Conservation (phyloP, 768 basidiomycete species). For the Boletellus ananiceps region DNA sequence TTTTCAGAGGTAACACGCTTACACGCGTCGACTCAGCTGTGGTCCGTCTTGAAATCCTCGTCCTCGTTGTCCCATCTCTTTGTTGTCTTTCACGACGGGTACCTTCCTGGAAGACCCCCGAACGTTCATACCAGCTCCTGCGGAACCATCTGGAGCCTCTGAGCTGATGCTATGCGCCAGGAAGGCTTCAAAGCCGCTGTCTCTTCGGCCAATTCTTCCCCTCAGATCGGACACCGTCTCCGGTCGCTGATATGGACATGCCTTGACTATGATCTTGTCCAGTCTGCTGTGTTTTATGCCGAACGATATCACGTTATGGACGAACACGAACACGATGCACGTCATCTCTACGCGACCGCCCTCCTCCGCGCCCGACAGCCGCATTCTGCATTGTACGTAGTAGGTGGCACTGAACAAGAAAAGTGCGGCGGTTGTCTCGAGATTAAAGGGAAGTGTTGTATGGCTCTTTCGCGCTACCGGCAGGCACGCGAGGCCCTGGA, state of each 20-base stretch:
- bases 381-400: constrained; percentile 69
- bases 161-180: constrained; percentile 50
- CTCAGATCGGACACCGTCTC: constrained; percentile 64
- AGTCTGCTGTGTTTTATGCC: constrained; percentile 84
- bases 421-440: constrained; percentile 74
- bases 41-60: constrained; percentile 20
- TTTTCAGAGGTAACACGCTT: constrained; percentile 13
- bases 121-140: constrained; percentile 18
- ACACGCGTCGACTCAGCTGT: constrained; percentile 19
- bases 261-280: constrained; percentile 74
- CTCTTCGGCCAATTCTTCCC: constrained; percentile 41
- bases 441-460: constrained; percentile 74
- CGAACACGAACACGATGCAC: constrained; percentile 68
- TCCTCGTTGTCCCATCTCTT: constrained; percentile 7
- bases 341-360: constrained; percentile 79
- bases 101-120: constrained; percentile 3
- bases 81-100: constrained; percentile 9
- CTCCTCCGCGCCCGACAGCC: constrained; percentile 67
- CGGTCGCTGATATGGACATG: constrained; percentile 75
- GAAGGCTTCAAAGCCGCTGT: constrained; percentile 36
- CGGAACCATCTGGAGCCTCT: constrained; percentile 27
- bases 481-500: constrained; percentile 74
- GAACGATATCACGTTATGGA: constrained; percentile 78
- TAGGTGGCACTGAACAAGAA: constrained; percentile 55
- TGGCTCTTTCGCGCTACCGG: constrained; percentile 64